A percentile compares a stretch with the other conserved stretches of the same genome.
Conservation (phyloP, 2,329 filamentous ascomycete genomes). For the Fusarium acutatum region DNA sequence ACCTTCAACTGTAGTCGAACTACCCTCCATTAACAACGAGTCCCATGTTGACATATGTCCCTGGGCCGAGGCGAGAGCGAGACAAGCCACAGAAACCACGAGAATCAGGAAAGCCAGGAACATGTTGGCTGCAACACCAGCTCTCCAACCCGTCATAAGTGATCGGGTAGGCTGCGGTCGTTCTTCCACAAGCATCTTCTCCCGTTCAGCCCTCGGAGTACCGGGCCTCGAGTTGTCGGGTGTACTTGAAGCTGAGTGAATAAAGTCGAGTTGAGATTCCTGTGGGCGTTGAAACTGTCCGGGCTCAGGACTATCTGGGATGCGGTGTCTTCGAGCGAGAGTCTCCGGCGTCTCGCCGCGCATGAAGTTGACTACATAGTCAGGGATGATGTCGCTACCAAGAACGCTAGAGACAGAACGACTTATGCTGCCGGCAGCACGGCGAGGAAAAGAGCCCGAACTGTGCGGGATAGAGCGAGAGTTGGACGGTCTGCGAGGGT, state of each 20-base stretch:
- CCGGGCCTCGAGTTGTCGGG: slow-evolving; percentile 30
- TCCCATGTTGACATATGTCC: slow-evolving; percentile 47
- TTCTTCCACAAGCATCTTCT: slow-evolving; percentile 38
- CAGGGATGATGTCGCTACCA: slow-evolving; percentile 59
- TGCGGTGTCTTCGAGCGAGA: slow-evolving; percentile 54
- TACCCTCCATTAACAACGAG: slow-evolving; percentile 50
- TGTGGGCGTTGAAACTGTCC: slow-evolving; percentile 30
- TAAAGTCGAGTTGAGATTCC: slow-evolving; percentile 27
- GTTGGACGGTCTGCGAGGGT: slow-evolving; percentile 28
- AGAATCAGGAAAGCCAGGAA: slow-evolving; percentile 51
- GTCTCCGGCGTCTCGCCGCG: slow-evolving; percentile 64
- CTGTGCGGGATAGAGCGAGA: slow-evolving; percentile 34
- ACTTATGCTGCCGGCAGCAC: slow-evolving; percentile 41
- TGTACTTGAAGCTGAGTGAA: slow-evolving; percentile 10
- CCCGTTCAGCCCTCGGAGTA: slow-evolving; percentile 36
- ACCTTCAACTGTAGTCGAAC: slow-evolving; percentile 48
- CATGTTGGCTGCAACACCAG: slow-evolving; percentile 55
- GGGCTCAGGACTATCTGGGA: slow-evolving; percentile 41
- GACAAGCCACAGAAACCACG: slow-evolving; percentile 50
- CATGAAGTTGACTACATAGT: slow-evolving; percentile 65
- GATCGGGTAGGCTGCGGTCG: slow-evolving; percentile 38
- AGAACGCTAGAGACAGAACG: slow-evolving; percentile 45
- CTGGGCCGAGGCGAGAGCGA: slow-evolving; percentile 50
- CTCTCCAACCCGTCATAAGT: slow-evolving; percentile 56
- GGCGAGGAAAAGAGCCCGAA: slow-evolving; percentile 35